These are phyloP conservation scores for Coemansia javaensis DNA, from an alignment of 192 early-diverging fungal genomes.

Conservation along the genomic window DNA sequence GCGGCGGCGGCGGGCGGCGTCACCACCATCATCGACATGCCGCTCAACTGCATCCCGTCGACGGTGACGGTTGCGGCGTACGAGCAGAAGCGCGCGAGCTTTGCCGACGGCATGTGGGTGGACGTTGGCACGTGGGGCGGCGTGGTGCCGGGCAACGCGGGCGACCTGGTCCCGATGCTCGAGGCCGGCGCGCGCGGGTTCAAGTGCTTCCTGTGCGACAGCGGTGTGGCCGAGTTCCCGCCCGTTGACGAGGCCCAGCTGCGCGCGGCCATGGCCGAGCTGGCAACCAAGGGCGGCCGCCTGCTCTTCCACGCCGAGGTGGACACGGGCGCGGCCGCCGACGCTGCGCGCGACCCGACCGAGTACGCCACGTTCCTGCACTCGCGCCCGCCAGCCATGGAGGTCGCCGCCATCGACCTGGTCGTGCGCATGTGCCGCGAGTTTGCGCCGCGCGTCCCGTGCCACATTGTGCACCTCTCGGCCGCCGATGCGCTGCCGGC, in stretches of 20 bases:
- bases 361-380: conserved; percentile 64
- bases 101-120: conserved; percentile 65
- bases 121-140: conserved; percentile 80
- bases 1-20: conserved; percentile 79
- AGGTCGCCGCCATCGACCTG: conserved; percentile 68
- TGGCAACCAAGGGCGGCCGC: conserved; percentile 52
- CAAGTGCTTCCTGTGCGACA: conserved; percentile 81
- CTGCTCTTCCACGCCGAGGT: conserved; percentile 81
- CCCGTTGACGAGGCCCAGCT: conserved; percentile 68
- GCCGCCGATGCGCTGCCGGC: conserved; percentile 68
- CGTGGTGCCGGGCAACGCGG: conserved; percentile 67
- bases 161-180: conserved; percentile 62
- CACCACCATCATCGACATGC: conserved; percentile 80
- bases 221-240: conserved; percentile 81
- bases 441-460: conserved; percentile 60
- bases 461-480: conserved; percentile 81
- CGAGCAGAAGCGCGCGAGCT: conserved; percentile 60
- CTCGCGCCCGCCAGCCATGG: conserved; percentile 66
- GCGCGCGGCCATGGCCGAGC: conserved; percentile 60
- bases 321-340: conserved; percentile 33
- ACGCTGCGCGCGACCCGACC: conserved; percentile 50
- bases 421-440: conserved; percentile 65
- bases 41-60: conserved; percentile 81
- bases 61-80: conserved; percentile 69
- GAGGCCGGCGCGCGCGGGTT: conserved; percentile 70